Base-by-base conservation (phyloP, 805 yeast genomes). In the Debaryomyces prosopidis region DNA sequence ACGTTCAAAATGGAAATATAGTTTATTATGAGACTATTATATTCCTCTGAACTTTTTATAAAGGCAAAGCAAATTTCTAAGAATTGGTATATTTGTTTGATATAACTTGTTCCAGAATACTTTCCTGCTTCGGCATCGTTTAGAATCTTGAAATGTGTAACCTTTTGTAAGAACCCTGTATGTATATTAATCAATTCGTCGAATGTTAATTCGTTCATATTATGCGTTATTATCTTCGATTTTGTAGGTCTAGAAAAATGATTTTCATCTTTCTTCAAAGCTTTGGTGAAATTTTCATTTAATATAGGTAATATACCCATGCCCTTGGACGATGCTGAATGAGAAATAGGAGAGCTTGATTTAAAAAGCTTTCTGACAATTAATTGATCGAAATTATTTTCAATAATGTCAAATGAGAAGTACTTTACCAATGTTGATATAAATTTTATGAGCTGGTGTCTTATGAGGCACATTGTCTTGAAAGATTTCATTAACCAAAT, bases 121-220 rank as follows among this genome's bases (percentile, higher is more conserved):
- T 63, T 62, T 2, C 76, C 76, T 5, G 55, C 44, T 4, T 43
- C 39, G n/a, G 60, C 53, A 16, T 63, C 69, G 42, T 62, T 60
- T 20, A 72, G 54, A 9, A 73, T 46, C 39, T 67, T 69, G 51
- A 62, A 57, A 23, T 62, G 52, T 16, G 67, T 59, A 7, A 67
- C 53, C 51, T 59, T 49, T 11, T 52, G 45, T 42, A 72, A 46
- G 53, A 62, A 71, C 2, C 48, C 46, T 17, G 58, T 55, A 51
- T 76, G 80, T 12, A 67, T 41, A 4, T 51, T 32, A 9, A 69
- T 65, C 10, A 84, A 54, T 36, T 81, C 82, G 50, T 82, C 84
- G 40, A 84, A 60, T 10, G 79, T 73, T 37, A 66, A 65, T 14
- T 65, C 68, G 36, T 62, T 62, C 45, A 52, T 47, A 33, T 49